Evolutionary conservation across 192 early-diverging fungal genomes (phyloP).

Genomic region (Coemansia sp.): DNA sequence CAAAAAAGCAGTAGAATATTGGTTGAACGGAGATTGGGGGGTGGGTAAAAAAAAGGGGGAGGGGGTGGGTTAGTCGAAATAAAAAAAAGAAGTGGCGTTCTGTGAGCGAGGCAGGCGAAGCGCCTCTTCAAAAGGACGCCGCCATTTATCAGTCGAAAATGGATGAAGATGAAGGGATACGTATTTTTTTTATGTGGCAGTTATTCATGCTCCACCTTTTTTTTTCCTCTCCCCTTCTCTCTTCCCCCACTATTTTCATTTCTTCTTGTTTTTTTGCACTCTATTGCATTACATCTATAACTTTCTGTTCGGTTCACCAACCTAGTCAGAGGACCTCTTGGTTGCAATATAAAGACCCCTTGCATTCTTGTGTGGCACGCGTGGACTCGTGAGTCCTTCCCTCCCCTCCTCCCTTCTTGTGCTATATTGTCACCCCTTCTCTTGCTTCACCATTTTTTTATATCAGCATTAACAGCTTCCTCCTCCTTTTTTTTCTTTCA

Average conservation of each 20-base stretch:
- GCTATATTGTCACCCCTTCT: neutral
- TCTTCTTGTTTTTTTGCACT: conserved; percentile 7
- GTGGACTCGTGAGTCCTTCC: neutral
- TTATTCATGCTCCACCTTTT: conserved; percentile 12
- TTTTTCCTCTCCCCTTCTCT: neutral
- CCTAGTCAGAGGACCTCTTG: conserved; percentile 3
- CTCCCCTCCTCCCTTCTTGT: neutral
- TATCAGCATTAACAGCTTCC: neutral
- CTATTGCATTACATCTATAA: neutral
- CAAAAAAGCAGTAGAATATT: neutral
- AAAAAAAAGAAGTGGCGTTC: neutral
- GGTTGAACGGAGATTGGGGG: neutral
- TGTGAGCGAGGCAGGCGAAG: neutral
- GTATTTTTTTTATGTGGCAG: neutral
- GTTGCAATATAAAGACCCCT: neutral
- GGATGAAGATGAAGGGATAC: neutral
- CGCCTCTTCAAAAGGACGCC: no score
- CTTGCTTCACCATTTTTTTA: neutral
- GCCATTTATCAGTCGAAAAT: conserved; percentile 10
- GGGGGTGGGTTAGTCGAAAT: neutral
- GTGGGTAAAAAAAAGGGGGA: conserved; percentile 4
- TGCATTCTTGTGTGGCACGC: conserved; percentile 9
- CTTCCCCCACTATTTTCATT: neutral
- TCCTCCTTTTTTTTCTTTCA: neutral
- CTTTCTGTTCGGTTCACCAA: neutral